These are phyloP conservation scores for Angomonas deanei DNA, from an alignment of 208 protist species.

Conservation along the genomic window DNA sequence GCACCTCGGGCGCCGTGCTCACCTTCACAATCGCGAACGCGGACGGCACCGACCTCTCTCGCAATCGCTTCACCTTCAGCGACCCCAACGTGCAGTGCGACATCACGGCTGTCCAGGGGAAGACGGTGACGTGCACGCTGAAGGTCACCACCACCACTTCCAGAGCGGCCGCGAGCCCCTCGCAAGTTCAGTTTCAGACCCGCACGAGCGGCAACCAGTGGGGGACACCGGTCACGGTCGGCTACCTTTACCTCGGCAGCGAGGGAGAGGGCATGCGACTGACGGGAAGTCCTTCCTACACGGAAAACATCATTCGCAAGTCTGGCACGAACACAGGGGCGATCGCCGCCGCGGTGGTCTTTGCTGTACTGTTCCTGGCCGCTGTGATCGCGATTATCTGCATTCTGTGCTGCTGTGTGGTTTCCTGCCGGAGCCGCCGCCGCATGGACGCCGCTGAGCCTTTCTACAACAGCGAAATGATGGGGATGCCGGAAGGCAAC, in stretches of 20 bases:
- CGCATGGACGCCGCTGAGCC: not conserved
- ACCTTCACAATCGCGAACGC: conserved; percentile 14
- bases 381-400: conserved; percentile 4
- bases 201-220: not conserved
- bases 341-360: conserved; percentile 11
- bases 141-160: conserved; percentile 3
- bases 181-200: not conserved
- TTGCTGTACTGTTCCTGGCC: conserved; percentile 11
- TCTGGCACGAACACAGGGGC: conserved; percentile 4
- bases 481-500: not conserved
- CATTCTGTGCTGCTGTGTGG: conserved; percentile 4
- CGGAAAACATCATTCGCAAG: not conserved
- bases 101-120: not conserved
- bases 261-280: no score
- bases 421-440: not conserved
- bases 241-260: conserved; percentile 3
- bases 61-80: conserved; percentile 1
- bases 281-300: no score
- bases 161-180: not conserved
- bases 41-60: not conserved
- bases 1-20: conserved; percentile 6
- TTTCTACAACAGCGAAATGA: not conserved
- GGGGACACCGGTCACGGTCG: not conserved
- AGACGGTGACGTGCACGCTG: conserved; percentile 2
- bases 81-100: not conserved